phyloP scores from a whole-genome alignment of 225 moss, liverwort and hornwort species.

The Antitrichia curtipendula region DNA sequence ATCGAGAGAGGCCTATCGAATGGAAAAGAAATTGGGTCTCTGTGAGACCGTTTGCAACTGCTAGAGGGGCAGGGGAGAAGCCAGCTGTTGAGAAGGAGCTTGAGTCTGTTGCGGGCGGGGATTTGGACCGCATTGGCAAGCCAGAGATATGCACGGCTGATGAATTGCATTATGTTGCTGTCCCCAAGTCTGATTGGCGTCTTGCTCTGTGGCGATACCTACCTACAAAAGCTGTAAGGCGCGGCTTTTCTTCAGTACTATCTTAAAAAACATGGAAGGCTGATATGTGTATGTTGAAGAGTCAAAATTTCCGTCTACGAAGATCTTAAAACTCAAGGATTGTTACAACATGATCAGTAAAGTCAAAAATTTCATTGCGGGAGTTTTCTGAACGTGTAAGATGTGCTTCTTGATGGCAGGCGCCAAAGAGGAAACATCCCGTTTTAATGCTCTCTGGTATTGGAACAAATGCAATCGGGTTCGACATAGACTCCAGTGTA shows the following conservation, averaged over 20 bases:
- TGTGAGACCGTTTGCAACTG: constrained; percentile 9
- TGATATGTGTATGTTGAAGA: not conserved
- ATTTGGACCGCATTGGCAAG: constrained; percentile 30
- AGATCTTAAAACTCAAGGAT: too few species aligned
- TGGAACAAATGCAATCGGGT: constrained; percentile 90
- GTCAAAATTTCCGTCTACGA: not conserved
- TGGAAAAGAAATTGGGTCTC: constrained; percentile 18
- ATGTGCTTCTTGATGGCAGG: constrained; percentile 33
- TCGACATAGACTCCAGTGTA: constrained; percentile 76
- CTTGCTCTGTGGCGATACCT: constrained; percentile 87
- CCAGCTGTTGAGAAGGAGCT: constrained; percentile 8
- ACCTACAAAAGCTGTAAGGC: constrained; percentile 50
- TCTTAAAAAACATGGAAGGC: not conserved
- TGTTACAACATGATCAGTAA: not conserved
- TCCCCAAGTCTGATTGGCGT: constrained; percentile 73
- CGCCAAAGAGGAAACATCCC: constrained; percentile 75
- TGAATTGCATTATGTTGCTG: constrained; percentile 89
- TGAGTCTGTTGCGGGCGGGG: constrained; percentile 1
- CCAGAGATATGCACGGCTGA: constrained; percentile 83
- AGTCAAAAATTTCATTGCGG: not conserved
- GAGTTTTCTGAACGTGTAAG: not conserved
- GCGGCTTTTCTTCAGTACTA: not conserved
- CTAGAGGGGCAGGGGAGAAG: constrained; percentile 3
- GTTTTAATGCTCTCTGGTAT: constrained; percentile 90
- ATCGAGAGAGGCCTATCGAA: not conserved